Evolutionary conservation across 1,284 basidiomycete species (phyloP), one percentile per base, ranked within the genome.

Genomic region (Paramarasmius palmivorus): DNA sequence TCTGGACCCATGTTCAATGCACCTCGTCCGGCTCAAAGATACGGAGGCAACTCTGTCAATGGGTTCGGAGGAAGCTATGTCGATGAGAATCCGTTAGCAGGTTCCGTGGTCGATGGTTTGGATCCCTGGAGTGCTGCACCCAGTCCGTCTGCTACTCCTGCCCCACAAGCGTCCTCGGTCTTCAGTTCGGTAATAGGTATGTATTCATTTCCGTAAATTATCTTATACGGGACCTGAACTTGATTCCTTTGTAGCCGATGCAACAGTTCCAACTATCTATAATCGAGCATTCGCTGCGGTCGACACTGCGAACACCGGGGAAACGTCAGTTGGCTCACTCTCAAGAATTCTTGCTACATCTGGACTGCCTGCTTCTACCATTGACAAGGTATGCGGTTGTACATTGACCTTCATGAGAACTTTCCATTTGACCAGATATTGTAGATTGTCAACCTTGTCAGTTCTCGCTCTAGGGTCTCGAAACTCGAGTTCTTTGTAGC

Each of bases 91-190:
- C 91, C 90, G 1, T 78, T 93, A 19, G 79, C 86, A 5, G 77
- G 71, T 61, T 92, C 90, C 3, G 82, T 84, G 10, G 92, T 91
- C 66, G 91, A 86, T 60, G 87, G 86, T 23, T 79, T 92, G 38
- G 93, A 95, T 72, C 93, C 93, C 17, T 95, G 93, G 93, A 91
- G 88, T 63, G 77, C 88, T 54, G 79, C 83, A 7, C 92, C 92
- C 2, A 88, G 84, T 55, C 92, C 92, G 19, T 82, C 86, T 25
- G 82, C 85, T 20, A 86, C 88, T 17, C 78, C 85, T 25, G 63
- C 69, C 50, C 74, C 76, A 51, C 68, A 74, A 34, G 66, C 71
- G 34, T 63, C 78, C 35, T 78, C 83, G 38, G 72, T 81, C 25
- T 85, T 90, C 66, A 81, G 77, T 61, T 81, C 85, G 46, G 86